phyloP scores from a whole-genome alignment of 2,329 filamentous ascomycete species.

The Alternaria alternata region DNA sequence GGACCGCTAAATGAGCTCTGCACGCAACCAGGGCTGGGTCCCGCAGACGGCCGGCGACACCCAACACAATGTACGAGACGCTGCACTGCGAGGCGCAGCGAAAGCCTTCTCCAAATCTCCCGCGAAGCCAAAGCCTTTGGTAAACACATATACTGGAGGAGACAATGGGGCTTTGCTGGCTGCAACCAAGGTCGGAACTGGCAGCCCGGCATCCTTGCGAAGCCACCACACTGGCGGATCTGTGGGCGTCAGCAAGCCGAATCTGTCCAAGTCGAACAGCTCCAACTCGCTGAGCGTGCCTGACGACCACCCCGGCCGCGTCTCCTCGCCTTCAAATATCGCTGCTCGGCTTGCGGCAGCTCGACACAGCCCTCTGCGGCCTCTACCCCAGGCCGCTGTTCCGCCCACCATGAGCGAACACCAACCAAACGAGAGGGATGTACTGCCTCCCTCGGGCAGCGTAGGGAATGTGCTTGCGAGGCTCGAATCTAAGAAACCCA shows the following conservation, averaged over 20 bases:
- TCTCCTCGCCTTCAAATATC: conserved; percentile 67
- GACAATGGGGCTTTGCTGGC: conserved; percentile 56
- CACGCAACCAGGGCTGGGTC: conserved; percentile 39
- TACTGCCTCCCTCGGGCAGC: conserved; percentile 43
- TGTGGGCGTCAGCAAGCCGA: conserved; percentile 33
- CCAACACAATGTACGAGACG: conserved; percentile 51
- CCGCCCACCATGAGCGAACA: conserved; percentile 30
- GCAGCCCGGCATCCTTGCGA: conserved; percentile 32
- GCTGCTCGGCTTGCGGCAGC: conserved; percentile 70
- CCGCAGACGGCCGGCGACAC: conserved; percentile 46
- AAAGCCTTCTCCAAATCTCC: conserved; percentile 58
- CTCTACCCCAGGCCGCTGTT: conserved; percentile 23
- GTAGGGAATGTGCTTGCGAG: conserved; percentile 45
- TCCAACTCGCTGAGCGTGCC: conserved; percentile 44
- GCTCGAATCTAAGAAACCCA: conserved; percentile 35
- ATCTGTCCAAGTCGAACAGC: conserved; percentile 39
- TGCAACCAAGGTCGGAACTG: conserved; percentile 54
- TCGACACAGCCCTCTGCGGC: conserved; percentile 61
- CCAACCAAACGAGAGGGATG: conserved; percentile 37
- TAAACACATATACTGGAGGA: conserved; percentile 51
- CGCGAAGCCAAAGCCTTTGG: conserved; percentile 51
- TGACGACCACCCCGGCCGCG: conserved; percentile 35
- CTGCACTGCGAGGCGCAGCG: conserved; percentile 60
- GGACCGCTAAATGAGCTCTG: conserved; percentile 49
- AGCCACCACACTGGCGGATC: conserved; percentile 46